These are phyloP conservation scores for Penicillium sp. DNA, from an alignment of 2,329 filamentous ascomycete species.

Conservation along the genomic window DNA sequence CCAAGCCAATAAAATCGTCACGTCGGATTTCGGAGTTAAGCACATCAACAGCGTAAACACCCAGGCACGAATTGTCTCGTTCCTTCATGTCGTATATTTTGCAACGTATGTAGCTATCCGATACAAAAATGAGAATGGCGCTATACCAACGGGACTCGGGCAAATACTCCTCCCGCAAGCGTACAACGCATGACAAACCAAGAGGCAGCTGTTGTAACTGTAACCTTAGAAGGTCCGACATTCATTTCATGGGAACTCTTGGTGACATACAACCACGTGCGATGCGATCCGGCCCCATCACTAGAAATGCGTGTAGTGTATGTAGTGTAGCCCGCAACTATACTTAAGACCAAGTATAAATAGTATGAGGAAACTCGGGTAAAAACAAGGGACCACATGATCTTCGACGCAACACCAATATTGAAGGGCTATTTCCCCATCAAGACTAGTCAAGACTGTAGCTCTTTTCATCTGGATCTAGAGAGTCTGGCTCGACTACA, in stretches of 20 bases:
- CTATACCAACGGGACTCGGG: constrained; percentile 15
- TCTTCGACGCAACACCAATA: too few relatives aligned
- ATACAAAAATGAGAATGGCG: not conserved
- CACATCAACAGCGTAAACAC: not conserved
- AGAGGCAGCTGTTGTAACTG: constrained; percentile 57
- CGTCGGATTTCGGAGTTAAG: not conserved
- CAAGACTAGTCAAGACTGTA: too few relatives aligned
- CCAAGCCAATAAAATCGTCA: not conserved
- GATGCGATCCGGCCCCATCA: constrained; percentile 54
- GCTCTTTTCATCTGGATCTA: not conserved
- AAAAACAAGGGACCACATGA: too few relatives aligned
- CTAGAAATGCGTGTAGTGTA: constrained; percentile 27
- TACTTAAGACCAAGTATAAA: not conserved
- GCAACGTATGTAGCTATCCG: not conserved
- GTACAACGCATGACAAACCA: not conserved
- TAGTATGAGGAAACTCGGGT: too few relatives aligned
- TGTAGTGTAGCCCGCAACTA: not conserved
- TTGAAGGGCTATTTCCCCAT: too few relatives aligned
- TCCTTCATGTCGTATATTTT: not conserved
- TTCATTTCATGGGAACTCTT: not conserved
- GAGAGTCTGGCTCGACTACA: not conserved
- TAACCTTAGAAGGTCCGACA: constrained; percentile 26
- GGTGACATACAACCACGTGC: constrained; percentile 36
- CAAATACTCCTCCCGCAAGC: not conserved
- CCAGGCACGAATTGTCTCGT: too few relatives aligned